Conservation (phyloP, 345 rosid genomes). For the Camelina hispida region DNA sequence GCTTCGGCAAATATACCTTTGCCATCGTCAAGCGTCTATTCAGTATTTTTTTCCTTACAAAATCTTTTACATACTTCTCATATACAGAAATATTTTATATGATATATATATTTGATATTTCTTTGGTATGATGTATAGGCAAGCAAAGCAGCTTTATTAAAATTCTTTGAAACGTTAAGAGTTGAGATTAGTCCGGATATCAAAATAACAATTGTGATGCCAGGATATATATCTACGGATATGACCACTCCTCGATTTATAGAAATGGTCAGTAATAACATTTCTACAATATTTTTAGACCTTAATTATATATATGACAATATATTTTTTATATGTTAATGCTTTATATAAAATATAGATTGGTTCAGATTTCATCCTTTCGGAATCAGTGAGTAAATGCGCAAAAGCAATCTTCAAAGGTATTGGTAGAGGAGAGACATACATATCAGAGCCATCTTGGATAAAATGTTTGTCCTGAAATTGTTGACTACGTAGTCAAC, state of each 20-base stretch:
- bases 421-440: conserved; percentile 34
- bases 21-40: conserved; percentile 46
- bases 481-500: not conserved
- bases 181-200: conserved; percentile 53
- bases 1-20: conserved; percentile 33
- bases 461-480: conserved; percentile 30
- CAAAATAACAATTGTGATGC: conserved; percentile 56
- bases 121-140: conserved; percentile 41
- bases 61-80: too few species aligned
- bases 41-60: conserved; percentile 32
- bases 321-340: not conserved
- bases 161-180: conserved; percentile 56
- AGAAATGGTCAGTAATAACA: conserved; percentile 18
- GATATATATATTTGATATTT: not conserved
- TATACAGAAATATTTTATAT: too few species aligned
- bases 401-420: conserved; percentile 32
- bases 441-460: conserved; percentile 32
- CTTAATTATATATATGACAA: not conserved
- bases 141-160: conserved; percentile 57
- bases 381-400: conserved; percentile 23
- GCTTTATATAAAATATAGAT: not conserved
- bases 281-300: not conserved
- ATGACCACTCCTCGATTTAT: conserved; percentile 34
- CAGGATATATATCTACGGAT: conserved; percentile 47
- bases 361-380: conserved; percentile 24